Conservation (phyloP, 345 rosid species). For the Salix viminalis region DNA sequence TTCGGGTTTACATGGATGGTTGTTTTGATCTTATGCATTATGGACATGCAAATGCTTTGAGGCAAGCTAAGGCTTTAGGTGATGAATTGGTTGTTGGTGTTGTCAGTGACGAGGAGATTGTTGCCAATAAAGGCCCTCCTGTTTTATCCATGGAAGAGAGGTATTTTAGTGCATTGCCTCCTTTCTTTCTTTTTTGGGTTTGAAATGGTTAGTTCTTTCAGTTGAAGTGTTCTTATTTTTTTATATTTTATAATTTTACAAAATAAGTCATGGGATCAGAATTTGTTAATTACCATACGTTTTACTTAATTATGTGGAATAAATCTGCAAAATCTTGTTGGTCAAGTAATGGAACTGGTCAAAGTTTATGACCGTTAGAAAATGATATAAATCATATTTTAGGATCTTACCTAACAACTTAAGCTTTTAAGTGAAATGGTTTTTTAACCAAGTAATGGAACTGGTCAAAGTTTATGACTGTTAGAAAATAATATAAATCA, state of each 20-base stretch:
- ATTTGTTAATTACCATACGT: background rate
- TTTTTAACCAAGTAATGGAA: no score
- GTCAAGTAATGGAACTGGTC: background rate
- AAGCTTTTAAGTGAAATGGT: no score
- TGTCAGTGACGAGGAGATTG: conserved; percentile 88
- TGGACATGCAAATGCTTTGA: conserved; percentile 86
- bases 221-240: no score
- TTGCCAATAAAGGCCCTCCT: conserved; percentile 92
- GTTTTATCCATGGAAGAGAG: conserved; percentile 85
- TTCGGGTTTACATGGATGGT: conserved; percentile 97
- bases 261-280: no score
- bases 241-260: no score
- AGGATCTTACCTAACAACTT: no score
- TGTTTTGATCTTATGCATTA: conserved; percentile 98
- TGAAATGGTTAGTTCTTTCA: background rate
- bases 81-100: conserved; percentile 91
- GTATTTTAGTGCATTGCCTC: conserved; percentile 26
- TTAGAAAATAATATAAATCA: no score
- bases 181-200: background rate
- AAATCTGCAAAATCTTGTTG: background rate
- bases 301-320: background rate
- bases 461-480: no score
- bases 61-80: conserved; percentile 88
- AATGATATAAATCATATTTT: no score
- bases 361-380: background rate